Evolutionary conservation across 495 filamentous ascomycete genomes (phyloP), one percentile per base, ranked within the genome.

Genomic region (Podospora conica): DNA sequence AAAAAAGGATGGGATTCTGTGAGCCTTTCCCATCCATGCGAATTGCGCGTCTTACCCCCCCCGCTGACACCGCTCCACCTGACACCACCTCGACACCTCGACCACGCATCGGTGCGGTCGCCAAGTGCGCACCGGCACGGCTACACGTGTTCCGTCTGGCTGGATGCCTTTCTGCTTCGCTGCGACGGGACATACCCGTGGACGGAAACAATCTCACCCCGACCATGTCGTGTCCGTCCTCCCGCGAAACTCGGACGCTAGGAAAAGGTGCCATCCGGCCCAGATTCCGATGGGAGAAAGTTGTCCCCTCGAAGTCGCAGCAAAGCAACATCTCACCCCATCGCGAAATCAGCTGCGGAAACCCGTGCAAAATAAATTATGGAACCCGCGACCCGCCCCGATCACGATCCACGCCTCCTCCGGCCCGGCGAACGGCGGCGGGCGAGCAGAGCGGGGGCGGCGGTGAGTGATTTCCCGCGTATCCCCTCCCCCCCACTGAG

Each of bases 11-110:
- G 61, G 61, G 33, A 63, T 63, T 63, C 48, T 63, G 61, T 48
- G 61, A 63, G 21, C 23, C 23, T 55, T 63, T 63, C 61, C 61
- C 61, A 63, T 63, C 61, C 60, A 21, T 31, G 22, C 40, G 40
- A 48, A 48, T 48, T 48, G 40, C 40, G 40, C 40, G 40, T 48
- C 40, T 48, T 18, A n/a, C 40, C 18, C 40, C 40, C 40, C n/a
- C 40, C 15, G 40, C 40, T 48, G 40, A 48, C 40, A n/a, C 40
- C 18, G 40, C 40, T 48, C 40, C 12, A 40, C 33, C n/a, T n/a
- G 40, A 48, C 40, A 48, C 40, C 40, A n/a, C 40, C n/a, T n/a
- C n/a, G n/a, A n/a, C n/a, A n/a, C n/a, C n/a, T n/a, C n/a, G n/a
- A 48, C 40, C 1, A 18, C 40, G 40, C 40, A n/a, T n/a, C n/a